Base-by-base conservation (phyloP, 169 alveolate genomes). In the Babesia divergens region DNA sequence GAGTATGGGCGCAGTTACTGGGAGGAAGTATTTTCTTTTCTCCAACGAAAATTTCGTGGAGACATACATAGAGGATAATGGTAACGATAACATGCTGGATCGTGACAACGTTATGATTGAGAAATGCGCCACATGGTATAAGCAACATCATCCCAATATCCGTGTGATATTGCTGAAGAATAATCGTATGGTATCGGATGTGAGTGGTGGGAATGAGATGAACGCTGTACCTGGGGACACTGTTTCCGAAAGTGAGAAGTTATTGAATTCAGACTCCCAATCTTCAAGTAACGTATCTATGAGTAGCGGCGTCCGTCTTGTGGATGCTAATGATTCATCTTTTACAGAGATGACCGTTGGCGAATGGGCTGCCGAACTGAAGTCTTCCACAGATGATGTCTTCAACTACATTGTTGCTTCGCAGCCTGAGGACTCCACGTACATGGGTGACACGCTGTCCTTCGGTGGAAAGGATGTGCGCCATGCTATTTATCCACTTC, bases 81-180 rank as follows among this genome's bases (percentile, higher is more conserved):
- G 51, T 16, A 51, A 65, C 0, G 67, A 52, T 14, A 43, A 62
- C 13, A 47, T 53, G 28, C 58, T 34, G 7, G 74, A 76, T 7
- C 69, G 85, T 32, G 85, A 76, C 50, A 37, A 52, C 7, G 20
- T 43, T 3, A 59, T 70, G 32, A 49, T 76, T 2, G 58, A 46
- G 43, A 55, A 65, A 38, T 76, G 85, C 38, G 85, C 85, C n/a
- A 22, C 32, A 13, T 76, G 85, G 85, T 76, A 76, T 65, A 40
- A 44, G 65, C n/a, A 24, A 8, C 85, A 76, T 40, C 51, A 46
- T 3, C 69, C 65, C 8, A 6, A 42, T 3, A 6, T 18, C 52
- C 35, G 68, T 3, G 81, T 53, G 53, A 29, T 52, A 1, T 29
- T 68, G 18, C 47, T 43, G 46, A 8, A 47, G 22, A 66, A 66